Evolutionary conservation across 1,284 basidiomycete species (phyloP), one percentile per base, ranked within the genome.

Genomic region (Austroboletus novae-zelandiae): DNA sequence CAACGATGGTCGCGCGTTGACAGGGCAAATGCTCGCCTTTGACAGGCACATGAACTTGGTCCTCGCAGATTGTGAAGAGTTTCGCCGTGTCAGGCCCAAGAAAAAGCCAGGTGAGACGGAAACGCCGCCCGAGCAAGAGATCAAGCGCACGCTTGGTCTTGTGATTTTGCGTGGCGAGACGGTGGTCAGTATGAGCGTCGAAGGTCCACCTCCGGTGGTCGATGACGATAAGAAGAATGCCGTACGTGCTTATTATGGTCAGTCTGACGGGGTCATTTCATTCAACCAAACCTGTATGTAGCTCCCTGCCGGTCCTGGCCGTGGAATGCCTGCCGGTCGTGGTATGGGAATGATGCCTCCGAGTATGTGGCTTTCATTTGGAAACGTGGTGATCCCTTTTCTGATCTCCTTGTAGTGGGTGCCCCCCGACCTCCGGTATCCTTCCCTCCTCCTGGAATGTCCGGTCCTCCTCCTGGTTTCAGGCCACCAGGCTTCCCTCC

Each of bases 21-120:
- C 92, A 40, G 97, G 97, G 43, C 97, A 98, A 74, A 96, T 99
- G 89, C 88, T 99, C 66, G 97, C 97, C 45, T 99, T 98, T 69
- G 97, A 99, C 78, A 89, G 91, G 65, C 97, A 99, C 75, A 99
- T 99, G 96, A 99, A 99, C 75, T 81, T 99, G 61, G 97, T 99
- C 45, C 77, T 99, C 49, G 94, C 95, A 13, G 96, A 99, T 61
- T 97, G 94, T 68, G 94, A 97, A 74, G 96, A 97, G 71, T 97
- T 97, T 68, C 76, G 94, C 64, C 85, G 89, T 56, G 84, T 97
- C 42, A 84, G 89, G 58, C 87, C 88, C 42, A 92, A 93, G 75
- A 91, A 89, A 76, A 90, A 91, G 72, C 67, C 80, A 13, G 88
- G 86, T 30, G 86, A 90, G 68, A 70, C 62, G 7, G 86, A 88